phyloP scores from a whole-genome alignment of 768 basidiomycete species.

The Leccinellum luteum region DNA sequence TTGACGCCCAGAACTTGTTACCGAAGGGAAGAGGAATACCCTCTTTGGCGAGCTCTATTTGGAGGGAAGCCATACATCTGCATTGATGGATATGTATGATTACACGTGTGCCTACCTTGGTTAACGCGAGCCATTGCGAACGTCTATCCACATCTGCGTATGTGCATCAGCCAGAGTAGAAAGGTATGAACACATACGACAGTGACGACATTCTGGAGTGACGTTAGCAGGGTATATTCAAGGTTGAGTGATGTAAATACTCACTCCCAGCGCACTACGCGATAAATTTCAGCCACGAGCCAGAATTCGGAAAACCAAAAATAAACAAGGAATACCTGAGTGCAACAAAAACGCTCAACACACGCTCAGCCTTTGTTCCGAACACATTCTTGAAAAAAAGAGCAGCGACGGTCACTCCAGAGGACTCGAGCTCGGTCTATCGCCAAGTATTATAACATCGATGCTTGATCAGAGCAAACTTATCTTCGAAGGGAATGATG shows the following conservation, averaged over 20 bases:
- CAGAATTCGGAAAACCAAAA: not conserved
- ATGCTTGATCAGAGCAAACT: not conserved
- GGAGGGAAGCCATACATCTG: not conserved
- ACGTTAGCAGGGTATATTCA: not conserved
- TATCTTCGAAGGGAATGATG: not conserved
- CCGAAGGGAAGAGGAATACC: conserved; percentile 61
- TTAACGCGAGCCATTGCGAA: conserved; percentile 51
- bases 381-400: conserved; percentile 62
- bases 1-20: conserved; percentile 58
- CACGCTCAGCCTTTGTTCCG: conserved; percentile 49
- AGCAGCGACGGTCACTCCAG: conserved; percentile 56
- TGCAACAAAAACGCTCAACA: conserved; percentile 56
- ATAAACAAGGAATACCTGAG: conserved; percentile 38
- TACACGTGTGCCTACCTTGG: conserved; percentile 35
- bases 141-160: conserved; percentile 32
- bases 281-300: not conserved
- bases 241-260: not conserved
- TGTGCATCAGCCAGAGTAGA: not conserved
- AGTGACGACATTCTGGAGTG: conserved; percentile 32
- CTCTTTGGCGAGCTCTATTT: conserved; percentile 57
- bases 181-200: conserved; percentile 15
- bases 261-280: conserved; percentile 36
- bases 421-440: conserved; percentile 44
- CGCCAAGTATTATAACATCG: not conserved
- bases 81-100: not conserved